Percentiles rank a stretch among this genome's conserved stretches.
Evolutionary conservation across 441 rosid species (phyloP).

Genomic region (Gossypium gossypioides): DNA sequence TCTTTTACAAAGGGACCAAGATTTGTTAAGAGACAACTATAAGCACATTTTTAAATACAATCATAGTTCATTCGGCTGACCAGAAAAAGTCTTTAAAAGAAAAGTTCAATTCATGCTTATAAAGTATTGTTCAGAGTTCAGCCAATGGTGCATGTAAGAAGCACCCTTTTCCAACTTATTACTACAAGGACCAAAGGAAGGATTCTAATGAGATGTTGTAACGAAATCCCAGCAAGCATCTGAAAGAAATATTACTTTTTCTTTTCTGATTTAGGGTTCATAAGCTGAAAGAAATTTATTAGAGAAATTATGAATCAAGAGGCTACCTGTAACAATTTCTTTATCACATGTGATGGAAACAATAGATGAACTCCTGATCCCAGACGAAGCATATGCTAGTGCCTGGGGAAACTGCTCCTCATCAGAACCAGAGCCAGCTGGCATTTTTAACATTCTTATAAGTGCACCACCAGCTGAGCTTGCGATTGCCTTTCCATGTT

Average conservation of each 20-base stretch:
- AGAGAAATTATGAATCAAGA: neutral
- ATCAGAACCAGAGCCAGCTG: slow-evolving; percentile 46
- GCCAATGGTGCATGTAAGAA: neutral
- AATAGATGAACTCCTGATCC: slow-evolving; percentile 67
- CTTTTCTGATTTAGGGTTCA: neutral
- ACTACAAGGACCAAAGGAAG: neutral
- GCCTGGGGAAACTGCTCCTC: slow-evolving; percentile 85
- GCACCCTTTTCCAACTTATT: neutral
- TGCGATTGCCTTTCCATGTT: slow-evolving; percentile 65
- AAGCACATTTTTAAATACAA: neutral
- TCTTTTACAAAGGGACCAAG: neutral
- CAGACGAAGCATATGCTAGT: slow-evolving; percentile 74
- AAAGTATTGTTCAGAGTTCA: neutral
- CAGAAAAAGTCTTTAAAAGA: neutral
- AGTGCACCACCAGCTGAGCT: slow-evolving; percentile 62
- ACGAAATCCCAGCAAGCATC: neutral
- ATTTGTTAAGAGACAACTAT: neutral
- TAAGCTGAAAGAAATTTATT: neutral
- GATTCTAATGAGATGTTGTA: neutral
- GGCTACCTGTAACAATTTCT: slow-evolving; percentile 79
- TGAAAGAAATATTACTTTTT: neutral
- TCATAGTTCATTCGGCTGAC: neutral
- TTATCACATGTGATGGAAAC: slow-evolving; percentile 69
- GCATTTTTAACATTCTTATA: slow-evolving; percentile 83
- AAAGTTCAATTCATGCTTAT: neutral